Evolutionary conservation across 1,284 basidiomycete genomes (phyloP).

Genomic region (Fistulina hepatica): DNA sequence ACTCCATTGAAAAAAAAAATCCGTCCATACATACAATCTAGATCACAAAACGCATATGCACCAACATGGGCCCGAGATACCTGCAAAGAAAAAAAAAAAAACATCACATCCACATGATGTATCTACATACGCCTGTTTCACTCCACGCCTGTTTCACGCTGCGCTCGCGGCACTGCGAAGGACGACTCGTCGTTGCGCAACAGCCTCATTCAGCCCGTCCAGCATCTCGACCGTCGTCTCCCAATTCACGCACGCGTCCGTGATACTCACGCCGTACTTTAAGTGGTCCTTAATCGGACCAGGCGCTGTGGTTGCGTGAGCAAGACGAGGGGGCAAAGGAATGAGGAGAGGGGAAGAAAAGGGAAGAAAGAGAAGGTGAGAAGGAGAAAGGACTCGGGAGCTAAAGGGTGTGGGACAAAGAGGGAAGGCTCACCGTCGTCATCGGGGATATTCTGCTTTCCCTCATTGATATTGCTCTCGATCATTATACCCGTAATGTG

Average conservation of each 20-base stretch:
- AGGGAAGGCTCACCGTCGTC: conserved; percentile 29
- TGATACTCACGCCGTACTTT: conserved; percentile 83
- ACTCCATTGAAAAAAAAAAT: too few species aligned
- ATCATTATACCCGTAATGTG: conserved; percentile 95
- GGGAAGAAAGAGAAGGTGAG: background rate
- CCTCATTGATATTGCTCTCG: conserved; percentile 86
- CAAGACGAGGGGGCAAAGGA: background rate
- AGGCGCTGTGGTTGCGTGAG: background rate
- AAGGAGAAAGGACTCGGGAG: too few species aligned
- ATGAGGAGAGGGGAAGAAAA: background rate
- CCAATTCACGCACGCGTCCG: conserved; percentile 93
- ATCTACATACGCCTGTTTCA: too few species aligned
- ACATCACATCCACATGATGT: too few species aligned
- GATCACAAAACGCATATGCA: too few species aligned
- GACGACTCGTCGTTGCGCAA: conserved; percentile 8
- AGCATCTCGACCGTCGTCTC: conserved; percentile 73
- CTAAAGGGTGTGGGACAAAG: too few species aligned
- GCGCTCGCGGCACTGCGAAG: background rate
- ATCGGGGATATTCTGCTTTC: conserved; percentile 73
- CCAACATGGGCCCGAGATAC: too few species aligned
- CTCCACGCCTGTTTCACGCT: too few species aligned
- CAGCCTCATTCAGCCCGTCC: conserved; percentile 56
- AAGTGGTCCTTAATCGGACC: conserved; percentile 35
- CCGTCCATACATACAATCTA: too few species aligned
- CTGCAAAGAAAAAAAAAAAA: too few species aligned